Evolutionary conservation across 148 eudicot species (phyloP).

Genomic region (Nepenthes gracilis): DNA sequence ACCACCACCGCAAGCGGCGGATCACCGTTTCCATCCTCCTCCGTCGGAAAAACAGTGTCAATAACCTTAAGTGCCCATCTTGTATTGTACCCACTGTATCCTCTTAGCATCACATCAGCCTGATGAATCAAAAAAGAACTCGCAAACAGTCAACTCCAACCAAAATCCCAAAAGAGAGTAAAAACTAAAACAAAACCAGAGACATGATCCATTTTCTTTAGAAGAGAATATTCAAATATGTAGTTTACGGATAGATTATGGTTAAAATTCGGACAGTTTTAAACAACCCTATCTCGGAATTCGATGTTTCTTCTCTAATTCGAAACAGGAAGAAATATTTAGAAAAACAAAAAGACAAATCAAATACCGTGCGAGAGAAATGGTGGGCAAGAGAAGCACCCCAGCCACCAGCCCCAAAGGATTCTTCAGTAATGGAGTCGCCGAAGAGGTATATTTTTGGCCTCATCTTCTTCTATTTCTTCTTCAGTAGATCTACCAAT

Average conservation of each 20-base stretch:
- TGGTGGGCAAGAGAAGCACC: conserved; percentile 70
- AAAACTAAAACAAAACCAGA: not conserved
- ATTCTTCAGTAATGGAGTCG: conserved; percentile 81
- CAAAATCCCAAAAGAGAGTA: not conserved
- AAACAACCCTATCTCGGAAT: too few species aligned
- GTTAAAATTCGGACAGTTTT: too few species aligned
- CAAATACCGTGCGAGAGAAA: conserved; percentile 60
- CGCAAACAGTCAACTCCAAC: not conserved
- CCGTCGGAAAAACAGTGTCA: conserved; percentile 46
- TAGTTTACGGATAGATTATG: too few species aligned
- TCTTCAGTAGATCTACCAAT: not conserved
- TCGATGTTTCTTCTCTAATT: too few species aligned
- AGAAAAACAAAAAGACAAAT: not conserved
- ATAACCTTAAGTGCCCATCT: conserved; percentile 69
- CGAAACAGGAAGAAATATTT: not conserved
- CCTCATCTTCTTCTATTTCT: conserved; percentile 38
- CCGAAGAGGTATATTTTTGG: conserved; percentile 72
- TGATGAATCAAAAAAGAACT: conserved; percentile 1
- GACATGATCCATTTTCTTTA: not conserved
- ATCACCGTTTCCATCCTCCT: conserved; percentile 2
- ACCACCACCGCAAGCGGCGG: conserved; percentile 54
- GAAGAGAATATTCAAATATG: too few species aligned
- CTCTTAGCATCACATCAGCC: conserved; percentile 75
- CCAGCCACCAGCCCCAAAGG: conserved; percentile 71
- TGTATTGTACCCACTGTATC: conserved; percentile 89